Base-by-base conservation (phyloP, 2,329 filamentous ascomycete genomes). In the Teratosphaeriaceae sp. region DNA sequence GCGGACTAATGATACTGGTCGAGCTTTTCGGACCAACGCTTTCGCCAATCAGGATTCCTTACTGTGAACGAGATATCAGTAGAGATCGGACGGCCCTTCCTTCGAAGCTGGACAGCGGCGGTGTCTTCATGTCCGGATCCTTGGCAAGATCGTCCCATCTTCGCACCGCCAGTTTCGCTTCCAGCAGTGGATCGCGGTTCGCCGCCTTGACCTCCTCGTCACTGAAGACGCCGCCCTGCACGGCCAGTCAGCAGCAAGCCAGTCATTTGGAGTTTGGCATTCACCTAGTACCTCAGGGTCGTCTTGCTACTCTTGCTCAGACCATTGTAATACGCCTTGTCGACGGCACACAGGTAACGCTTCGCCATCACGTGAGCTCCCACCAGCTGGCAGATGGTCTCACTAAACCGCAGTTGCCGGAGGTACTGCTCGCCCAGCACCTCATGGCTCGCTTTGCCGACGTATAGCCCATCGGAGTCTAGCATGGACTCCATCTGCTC, bases 311-410 rank as follows among this genome's bases (percentile, higher is more conserved):
- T 64, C 6, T 54, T 52, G 6, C 63, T 65, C 9, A 67, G 48
- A 2, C 58, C 56, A 16, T 61, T 56, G 40, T 63, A 63, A 40
- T 67, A 66, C 1, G 40, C 46, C 11, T 43, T 36, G 35, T 66
- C 50, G 12, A 62, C 52, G 0, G 64, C 64, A 15, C 62, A 65
- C 4, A 68, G 57, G 43, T 66, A 68, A 19, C 65, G 61, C 48
- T 67, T 68, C 1, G 66, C 63, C 21, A 61, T 58, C 24, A 69
- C 64, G 55, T 67, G 65, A 23, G 63, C 64, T 3, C 56, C 60
- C 1, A 68, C 65, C 7, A 68, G 45, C 20, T 53, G 54, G 38
- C 58, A 65, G 1, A 68, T 63, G 24, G 53, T 59, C 16, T 63
- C 53, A 23, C 58, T 60, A 44, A 68, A 68, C 5, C 63, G 63